Evolutionary conservation across 768 basidiomycete species (phyloP), one percentile per base, ranked within the genome.

Genomic region (Hemileccinum impolitum): DNA sequence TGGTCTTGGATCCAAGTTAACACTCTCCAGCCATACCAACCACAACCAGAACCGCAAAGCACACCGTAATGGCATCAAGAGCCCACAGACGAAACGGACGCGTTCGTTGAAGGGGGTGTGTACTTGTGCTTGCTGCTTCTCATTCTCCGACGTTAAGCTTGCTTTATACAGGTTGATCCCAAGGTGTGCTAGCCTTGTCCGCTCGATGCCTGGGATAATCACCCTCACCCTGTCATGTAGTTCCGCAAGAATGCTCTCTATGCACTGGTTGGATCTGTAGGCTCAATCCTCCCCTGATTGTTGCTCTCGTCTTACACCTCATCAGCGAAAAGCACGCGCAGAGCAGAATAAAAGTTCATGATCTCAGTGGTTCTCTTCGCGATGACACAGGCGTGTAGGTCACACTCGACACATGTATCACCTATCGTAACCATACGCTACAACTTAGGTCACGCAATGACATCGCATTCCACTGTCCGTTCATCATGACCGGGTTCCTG

Each of bases 41-140:
- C 94, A 95, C 81, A 96, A 95, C 79, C 93, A 96, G 77, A 91
- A 62, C 79, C 84, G 83, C 73, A 97, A 96, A 83, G 93, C 95
- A 58, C 95, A 98, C 79, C 82, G 89, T 58, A 98, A 98, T 78
- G 95, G 94, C 65, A 95, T 97, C 77, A 92, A 88, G 76, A 82
- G 78, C 70, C 87, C 91, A 45, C 73, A 77, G 70, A 77, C 80
- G 50, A 76, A 81, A 67, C 80, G 84, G 62, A 81, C 87, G 59
- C 80, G 85, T 58, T 94, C 90, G 32, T 62, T 89, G 77, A 92
- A 83, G 76, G 94, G 94, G 81, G 95, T 97, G 80, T 55, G 91
- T 87, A 6, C 45, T 38, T 15, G 35, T 23, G 2, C 35, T 38
- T 35, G 6, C 10, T 47, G 7, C 45, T 48, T 18, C 32, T 32